Evolutionary conservation across 768 basidiomycete genomes (phyloP).

Genomic region (Calvatia gigantea): DNA sequence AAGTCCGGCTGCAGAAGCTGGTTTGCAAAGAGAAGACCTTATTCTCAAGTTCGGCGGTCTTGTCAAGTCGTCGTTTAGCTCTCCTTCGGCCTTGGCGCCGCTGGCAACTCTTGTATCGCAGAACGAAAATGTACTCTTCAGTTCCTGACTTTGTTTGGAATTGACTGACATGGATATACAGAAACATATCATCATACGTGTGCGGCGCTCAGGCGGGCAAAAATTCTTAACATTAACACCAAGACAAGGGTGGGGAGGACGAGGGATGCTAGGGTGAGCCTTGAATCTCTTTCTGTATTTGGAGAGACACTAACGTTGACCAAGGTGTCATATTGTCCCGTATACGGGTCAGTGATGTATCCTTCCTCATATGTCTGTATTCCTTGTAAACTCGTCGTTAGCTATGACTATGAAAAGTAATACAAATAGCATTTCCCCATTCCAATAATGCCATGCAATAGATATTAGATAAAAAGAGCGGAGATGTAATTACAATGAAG

Average conservation of each 20-base stretch:
- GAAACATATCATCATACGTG: conserved; percentile 56
- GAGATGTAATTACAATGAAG: conserved; percentile 12
- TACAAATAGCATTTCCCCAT: conserved; percentile 8
- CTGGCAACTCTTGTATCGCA: conserved; percentile 71
- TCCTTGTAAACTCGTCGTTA: neutral
- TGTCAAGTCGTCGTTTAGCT: conserved; percentile 46
- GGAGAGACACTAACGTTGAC: neutral
- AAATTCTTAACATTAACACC: conserved; percentile 61
- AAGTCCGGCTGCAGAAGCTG: conserved; percentile 83
- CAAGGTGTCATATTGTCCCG: conserved; percentile 17
- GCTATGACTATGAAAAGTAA: neutral
- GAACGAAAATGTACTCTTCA: conserved; percentile 63
- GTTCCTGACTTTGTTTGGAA: neutral
- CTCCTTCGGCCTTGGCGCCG: conserved; percentile 50
- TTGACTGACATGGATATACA: conserved; percentile 23
- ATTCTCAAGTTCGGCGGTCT: conserved; percentile 72
- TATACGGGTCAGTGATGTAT: conserved; percentile 13
- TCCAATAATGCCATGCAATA: neutral
- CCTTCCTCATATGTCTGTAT: neutral
- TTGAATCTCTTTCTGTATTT: neutral
- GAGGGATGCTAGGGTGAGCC: conserved; percentile 78
- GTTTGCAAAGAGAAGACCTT: conserved; percentile 64
- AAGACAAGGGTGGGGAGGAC: conserved; percentile 79
- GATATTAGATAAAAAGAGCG: conserved; percentile 7
- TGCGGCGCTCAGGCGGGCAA: conserved; percentile 46